Conservation (phyloP, 331 rosid species). For the Malus hybrid region DNA sequence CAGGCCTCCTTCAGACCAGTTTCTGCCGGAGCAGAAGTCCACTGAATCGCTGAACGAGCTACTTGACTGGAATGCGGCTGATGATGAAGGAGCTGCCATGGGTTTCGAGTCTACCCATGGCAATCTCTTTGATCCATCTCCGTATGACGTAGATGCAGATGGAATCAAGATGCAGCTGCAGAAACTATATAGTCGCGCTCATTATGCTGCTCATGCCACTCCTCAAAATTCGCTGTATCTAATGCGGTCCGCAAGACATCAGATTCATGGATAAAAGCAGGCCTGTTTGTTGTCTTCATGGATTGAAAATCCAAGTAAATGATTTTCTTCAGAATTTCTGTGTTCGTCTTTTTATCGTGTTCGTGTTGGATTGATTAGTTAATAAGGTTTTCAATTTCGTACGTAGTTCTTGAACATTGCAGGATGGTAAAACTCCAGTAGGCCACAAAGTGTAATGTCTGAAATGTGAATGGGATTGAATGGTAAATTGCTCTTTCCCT, state of each 20-base stretch:
- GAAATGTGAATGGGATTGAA: slow-evolving; percentile 20
- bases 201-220: slow-evolving; percentile 48
- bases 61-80: slow-evolving; percentile 30
- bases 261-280: slow-evolving; percentile 35
- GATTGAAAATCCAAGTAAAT: slow-evolving; percentile 23
- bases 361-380: slow-evolving; percentile 21
- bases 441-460: slow-evolving; percentile 15
- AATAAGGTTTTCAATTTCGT: slow-evolving; percentile 15
- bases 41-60: slow-evolving; percentile 28
- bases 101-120: slow-evolving; percentile 43
- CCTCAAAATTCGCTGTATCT: slow-evolving; percentile 33
- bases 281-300: slow-evolving; percentile 23
- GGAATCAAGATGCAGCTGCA: slow-evolving; percentile 34
- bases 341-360: slow-evolving; percentile 14
- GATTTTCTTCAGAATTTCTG: slow-evolving; percentile 21
- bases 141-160: slow-evolving; percentile 39
- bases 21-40: slow-evolving; percentile 35
- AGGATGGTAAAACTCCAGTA: slow-evolving; percentile 14
- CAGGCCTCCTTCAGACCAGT: slow-evolving; percentile 22
- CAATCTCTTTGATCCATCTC: slow-evolving; percentile 33
- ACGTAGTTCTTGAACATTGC: slow-evolving; percentile 24
- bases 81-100: slow-evolving; percentile 32
- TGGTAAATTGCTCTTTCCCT: slow-evolving; percentile 15
- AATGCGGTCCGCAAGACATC: slow-evolving; percentile 38
- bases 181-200: slow-evolving; percentile 37